Evolutionary conservation across 148 eudicot species (phyloP), one percentile per base, ranked within the genome.

Genomic region (Vaccinium vitisidaea): DNA sequence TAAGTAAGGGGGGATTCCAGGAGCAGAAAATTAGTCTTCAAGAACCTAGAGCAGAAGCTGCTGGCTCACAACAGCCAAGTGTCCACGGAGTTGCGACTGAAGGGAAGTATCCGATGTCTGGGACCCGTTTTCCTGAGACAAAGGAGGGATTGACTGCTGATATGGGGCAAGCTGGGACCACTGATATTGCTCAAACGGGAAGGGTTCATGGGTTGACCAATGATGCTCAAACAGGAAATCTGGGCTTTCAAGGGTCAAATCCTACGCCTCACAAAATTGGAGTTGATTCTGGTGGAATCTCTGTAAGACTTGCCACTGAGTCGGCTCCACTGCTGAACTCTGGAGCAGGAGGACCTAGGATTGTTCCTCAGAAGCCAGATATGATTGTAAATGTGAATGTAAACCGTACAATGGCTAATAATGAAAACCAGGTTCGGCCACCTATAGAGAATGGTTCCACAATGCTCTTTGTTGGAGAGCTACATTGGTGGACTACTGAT

Each of bases 401-500:
- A 84, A 90, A 85, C 79, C 92, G 89, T n/a, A 50, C 90, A 65
- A 55, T 83, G 15, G 85, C 76, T 69, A 88, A 87, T 69, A 88
- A 88, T 82, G 95, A 91, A 53, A 92, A 90, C 84, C 88, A 84
- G 56, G 77, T 87, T 67, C 87, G 95, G 74, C 93, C 96, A 77
- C 83, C 89, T 63, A 75, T 87, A 59, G 98, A 93, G 58, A 94
- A 92, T 86, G 98, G 98, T 55, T 88, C 92, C 9, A 95, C 98
- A 70, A 94, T 90, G 90, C 87, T 95, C 81, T 96, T 92, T 92
- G 99, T 96, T 78, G 99, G 99, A 59, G 98, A 96, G 75, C 90
- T 96, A 81, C 99, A 96, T 84, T 96, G 99, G 99, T 96, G 99
- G 99, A 96, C 99, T 65, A 96, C 99, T 0, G 99, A 96, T 91